These are phyloP conservation scores for Cyclostephanos invisitatus DNA, from an alignment of 108 stramenopile species.

Conservation along the genomic window DNA sequence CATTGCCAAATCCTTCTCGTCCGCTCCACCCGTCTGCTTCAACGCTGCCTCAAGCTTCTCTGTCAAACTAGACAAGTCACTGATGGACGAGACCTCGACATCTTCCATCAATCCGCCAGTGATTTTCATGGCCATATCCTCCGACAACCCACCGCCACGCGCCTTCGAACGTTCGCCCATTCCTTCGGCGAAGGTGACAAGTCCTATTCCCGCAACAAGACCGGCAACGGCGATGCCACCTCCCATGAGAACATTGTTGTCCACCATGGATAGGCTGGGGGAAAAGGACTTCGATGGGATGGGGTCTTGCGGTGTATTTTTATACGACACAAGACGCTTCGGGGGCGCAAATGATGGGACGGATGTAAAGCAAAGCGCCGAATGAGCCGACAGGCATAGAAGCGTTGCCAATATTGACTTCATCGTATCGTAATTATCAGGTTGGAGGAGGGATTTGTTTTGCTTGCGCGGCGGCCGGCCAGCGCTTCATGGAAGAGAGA, in stretches of 20 bases:
- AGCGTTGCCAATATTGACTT: constrained; percentile 7
- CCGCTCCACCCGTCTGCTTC: constrained; percentile 66
- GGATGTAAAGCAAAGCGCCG: constrained; percentile 23
- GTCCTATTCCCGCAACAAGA: constrained; percentile 67
- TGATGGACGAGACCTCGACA: constrained; percentile 77
- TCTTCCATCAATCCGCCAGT: constrained; percentile 83
- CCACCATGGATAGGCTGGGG: constrained; percentile 39
- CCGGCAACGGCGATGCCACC: constrained; percentile 75
- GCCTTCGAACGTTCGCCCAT: constrained; percentile 81
- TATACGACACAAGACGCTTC: neutral
- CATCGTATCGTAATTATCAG: neutral
- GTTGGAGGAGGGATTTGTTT: neutral
- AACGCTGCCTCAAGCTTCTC: constrained; percentile 80
- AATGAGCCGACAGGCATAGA: constrained; percentile 12
- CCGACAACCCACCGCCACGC: constrained; percentile 81
- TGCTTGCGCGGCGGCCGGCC: neutral
- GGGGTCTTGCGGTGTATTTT: neutral
- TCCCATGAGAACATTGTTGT: constrained; percentile 55
- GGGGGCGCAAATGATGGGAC: constrained; percentile 21
- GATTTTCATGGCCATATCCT: constrained; percentile 69
- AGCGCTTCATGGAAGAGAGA: too few relatives aligned
- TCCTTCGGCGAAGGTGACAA: constrained; percentile 75
- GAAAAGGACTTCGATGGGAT: constrained; percentile 3
- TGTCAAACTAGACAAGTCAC: constrained; percentile 75
- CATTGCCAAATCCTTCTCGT: constrained; percentile 64